Base-by-base conservation (phyloP, 352 stramenopile species). In the Thalassiosira hispida region DNA sequence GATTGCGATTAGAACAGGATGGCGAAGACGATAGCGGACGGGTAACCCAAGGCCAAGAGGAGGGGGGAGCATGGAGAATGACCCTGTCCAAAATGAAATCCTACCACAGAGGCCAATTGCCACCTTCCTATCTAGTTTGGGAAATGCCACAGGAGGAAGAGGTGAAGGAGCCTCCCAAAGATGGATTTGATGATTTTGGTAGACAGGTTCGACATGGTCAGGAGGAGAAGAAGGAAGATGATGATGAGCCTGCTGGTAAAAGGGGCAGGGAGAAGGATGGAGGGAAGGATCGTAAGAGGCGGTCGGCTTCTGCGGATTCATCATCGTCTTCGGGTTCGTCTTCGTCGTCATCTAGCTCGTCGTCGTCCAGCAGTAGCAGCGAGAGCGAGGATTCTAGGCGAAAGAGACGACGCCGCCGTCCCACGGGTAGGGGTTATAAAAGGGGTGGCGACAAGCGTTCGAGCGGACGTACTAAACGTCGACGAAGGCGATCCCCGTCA, bases 371-470 rank as follows among this genome's bases (percentile, higher is more conserved):
- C 25, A 71, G 62, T 35, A 72, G 46, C 27, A 79, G 60, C 31
- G 52, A 46, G 38, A 78, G 63, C 27, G 72, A 75, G 8, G 51
- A 65, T 38, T 42, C 52, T 73, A 29, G 73, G 66, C 38, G 40
- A 23, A 74, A 60, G 33, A 65, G 71, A 87, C 87, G 29, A 85
- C 69, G 51, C 69, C 84, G 29, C 25, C 42, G 44, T 57, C 23
- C 40, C n/a, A 38, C 55, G 55, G 31, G 55, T 22, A 38, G 61
- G 16, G 42, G 40, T 40, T 56, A 16, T 11, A 61, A 25, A 55
- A 40, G 62, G 16, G 31, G 63, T 85, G 86, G n/a, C n/a, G n/a
- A 57, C 47, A 83, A 53, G 79, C 74, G 71, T 38, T 18, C 56
- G 4, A 77, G 69, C 16, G 61, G 65, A 25, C 70, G 71, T 22